Base-by-base conservation (phyloP, 805 yeast genomes). In the Dipodascopsis uninucleata region DNA sequence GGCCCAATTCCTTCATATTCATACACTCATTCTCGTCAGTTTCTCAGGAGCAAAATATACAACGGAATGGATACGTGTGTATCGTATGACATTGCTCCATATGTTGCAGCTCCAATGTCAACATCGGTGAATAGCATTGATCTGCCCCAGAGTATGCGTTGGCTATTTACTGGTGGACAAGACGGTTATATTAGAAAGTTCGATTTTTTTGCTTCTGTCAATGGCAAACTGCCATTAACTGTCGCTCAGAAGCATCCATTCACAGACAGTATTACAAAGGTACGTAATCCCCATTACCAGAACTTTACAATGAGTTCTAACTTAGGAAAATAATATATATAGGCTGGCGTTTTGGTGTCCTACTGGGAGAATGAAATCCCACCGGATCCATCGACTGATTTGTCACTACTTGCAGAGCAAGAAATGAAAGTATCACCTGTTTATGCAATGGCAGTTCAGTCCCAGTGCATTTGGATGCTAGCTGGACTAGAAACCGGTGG, bases 351-450 rank as follows among this genome's bases (percentile, higher is more conserved):
- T 4, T 66, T 89, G 4, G 61, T 75, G 12, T 82, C 93, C 0
- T 90, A 87, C 67, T 93, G 97, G 96, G 97, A 90, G 60, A 93
- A 93, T 64, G 97, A 93, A 66, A 85, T 88, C 58, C 97, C 97
- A 0, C 69, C 17, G 9, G 50, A 37, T 10, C 8, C 17, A 31
- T 44, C 29, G 4, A 10, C 28, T 2, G 12, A 23, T 4, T 41
- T 40, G 12, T 40, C 45, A 2, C 37, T 14, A 41, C 28, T 31
- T 22, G 53, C 43, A 16, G 44, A 35, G 7, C 31, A 29, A n/a
- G 55, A 47, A 12, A 50, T 50, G 3, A 68, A 71, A 39, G 66
- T 81, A 7, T 85, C 90, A 16, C 96, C 97, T 0, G 97, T 89
- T 0, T 85, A 86, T 61, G 77, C 97, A 0, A 61, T 93, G 53